A percentile compares a stretch with the other conserved stretches of the same genome.
Evolutionary conservation across 441 rosid genomes (phyloP).

Genomic region (Metrosideros polymorpha): DNA sequence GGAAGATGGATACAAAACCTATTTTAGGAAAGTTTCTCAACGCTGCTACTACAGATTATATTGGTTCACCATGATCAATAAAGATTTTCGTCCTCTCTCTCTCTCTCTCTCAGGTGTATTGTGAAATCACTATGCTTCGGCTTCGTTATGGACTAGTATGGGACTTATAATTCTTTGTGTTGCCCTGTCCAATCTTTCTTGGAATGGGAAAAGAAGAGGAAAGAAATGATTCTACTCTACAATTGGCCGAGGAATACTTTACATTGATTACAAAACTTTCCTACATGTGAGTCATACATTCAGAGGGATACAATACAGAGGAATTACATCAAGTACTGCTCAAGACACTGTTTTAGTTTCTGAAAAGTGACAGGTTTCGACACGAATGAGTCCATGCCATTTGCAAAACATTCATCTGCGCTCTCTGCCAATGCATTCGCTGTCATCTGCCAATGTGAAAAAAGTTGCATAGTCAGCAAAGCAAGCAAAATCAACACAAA

Average conservation of each 20-base stretch:
- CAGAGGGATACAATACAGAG: constrained; percentile 20
- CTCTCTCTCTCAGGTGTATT: constrained; percentile 19
- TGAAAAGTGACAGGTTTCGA: constrained; percentile 87
- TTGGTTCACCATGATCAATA: constrained; percentile 21
- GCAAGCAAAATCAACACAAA: background rate
- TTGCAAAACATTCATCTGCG: constrained; percentile 61
- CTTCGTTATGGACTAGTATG: background rate
- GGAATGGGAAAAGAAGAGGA: background rate
- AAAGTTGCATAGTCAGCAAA: background rate
- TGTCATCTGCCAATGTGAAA: constrained; percentile 40
- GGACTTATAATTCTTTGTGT: background rate
- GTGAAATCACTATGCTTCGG: background rate
- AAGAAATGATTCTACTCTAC: background rate
- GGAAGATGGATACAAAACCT: background rate
- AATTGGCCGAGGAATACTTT: background rate
- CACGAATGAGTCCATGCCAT: constrained; percentile 94
- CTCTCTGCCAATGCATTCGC: constrained; percentile 62
- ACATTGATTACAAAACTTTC: constrained; percentile 6
- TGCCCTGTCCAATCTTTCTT: background rate
- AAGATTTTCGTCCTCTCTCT: constrained; percentile 11
- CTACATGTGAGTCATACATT: background rate
- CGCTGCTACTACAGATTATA: constrained; percentile 21
- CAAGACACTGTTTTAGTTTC: constrained; percentile 67
- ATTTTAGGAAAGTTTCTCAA: background rate
- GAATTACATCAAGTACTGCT: constrained; percentile 41